These are phyloP conservation scores for Hyphodiscus sp. DNA, from an alignment of 2,329 filamentous ascomycete species.

Conservation along the genomic window DNA sequence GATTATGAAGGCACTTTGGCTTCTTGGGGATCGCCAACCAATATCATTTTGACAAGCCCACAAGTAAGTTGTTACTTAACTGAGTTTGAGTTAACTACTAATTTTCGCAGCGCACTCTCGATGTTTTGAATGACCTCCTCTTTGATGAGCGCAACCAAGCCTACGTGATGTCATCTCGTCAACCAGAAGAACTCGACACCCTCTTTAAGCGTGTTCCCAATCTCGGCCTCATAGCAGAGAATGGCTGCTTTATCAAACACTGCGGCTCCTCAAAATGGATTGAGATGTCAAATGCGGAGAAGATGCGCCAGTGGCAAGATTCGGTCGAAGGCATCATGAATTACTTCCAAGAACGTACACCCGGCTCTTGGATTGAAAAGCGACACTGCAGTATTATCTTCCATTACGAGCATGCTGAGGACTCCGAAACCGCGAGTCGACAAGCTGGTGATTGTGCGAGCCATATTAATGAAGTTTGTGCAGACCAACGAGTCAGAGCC, in stretches of 20 bases:
- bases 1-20: conserved; percentile 93
- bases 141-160: conserved; percentile 76
- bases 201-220: conserved; percentile 79
- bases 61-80: conserved; percentile 36
- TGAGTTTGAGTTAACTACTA: conserved; percentile 4
- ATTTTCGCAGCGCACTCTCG: conserved; percentile 60
- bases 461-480: conserved; percentile 91
- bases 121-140: conserved; percentile 74
- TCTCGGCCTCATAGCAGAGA: conserved; percentile 87
- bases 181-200: conserved; percentile 79
- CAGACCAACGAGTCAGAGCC: conserved; percentile 76
- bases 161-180: conserved; percentile 89
- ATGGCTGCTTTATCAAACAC: conserved; percentile 82
- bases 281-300: conserved; percentile 65
- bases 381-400: conserved; percentile 89
- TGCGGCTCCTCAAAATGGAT: conserved; percentile 65
- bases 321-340: conserved; percentile 76
- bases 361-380: conserved; percentile 81
- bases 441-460: conserved; percentile 86
- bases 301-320: conserved; percentile 73
- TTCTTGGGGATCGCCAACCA: conserved; percentile 75
- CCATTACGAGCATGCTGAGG: conserved; percentile 78
- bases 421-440: conserved; percentile 66
- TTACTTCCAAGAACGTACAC: conserved; percentile 86
- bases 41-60: conserved; percentile 80